Evolutionary conservation across 2,329 filamentous ascomycete genomes (phyloP).

Genomic region (Phyllosticta citrichinensis): DNA sequence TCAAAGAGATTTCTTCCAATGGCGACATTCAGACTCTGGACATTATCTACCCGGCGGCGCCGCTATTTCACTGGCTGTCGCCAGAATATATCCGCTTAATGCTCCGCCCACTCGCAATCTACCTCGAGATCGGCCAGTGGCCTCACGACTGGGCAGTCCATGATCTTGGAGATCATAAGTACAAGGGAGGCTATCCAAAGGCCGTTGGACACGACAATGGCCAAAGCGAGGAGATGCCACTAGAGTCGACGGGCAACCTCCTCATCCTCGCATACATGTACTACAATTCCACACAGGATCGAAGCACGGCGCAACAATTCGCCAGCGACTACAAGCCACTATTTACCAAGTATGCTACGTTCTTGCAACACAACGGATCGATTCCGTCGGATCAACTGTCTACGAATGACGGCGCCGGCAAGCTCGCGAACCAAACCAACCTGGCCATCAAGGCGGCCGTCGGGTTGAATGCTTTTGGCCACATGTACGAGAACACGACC

Average conservation of each 20-base stretch:
- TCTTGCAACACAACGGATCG: conserved; percentile 29
- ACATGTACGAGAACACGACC: conserved; percentile 23
- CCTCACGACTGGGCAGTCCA: conserved; percentile 29
- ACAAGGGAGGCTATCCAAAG: conserved; percentile 25
- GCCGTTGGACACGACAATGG: conserved; percentile 30
- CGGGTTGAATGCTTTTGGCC: conserved; percentile 35
- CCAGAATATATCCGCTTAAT: conserved; percentile 35
- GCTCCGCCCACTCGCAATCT: conserved; percentile 34
- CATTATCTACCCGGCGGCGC: conserved; percentile 33
- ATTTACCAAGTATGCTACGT: conserved; percentile 31
- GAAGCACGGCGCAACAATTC: conserved; percentile 19
- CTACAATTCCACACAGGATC: conserved; percentile 28
- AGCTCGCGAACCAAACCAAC: conserved; percentile 35
- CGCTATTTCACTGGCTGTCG: conserved; percentile 33
- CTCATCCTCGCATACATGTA: conserved; percentile 32
- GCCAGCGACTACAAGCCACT: conserved; percentile 23
- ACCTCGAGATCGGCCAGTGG: conserved; percentile 32
- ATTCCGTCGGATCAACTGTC: conserved; percentile 31
- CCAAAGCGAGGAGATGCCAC: conserved; percentile 32
- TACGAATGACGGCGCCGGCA: conserved; percentile 34
- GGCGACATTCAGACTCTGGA: conserved; percentile 36
- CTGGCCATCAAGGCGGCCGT: conserved; percentile 39
- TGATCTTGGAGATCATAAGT: conserved; percentile 23
- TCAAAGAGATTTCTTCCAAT: conserved; percentile 36
- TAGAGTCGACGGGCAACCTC: conserved; percentile 33